Base-by-base conservation (phyloP, 164 flowering plant species). In the Liquidambar formosana region DNA sequence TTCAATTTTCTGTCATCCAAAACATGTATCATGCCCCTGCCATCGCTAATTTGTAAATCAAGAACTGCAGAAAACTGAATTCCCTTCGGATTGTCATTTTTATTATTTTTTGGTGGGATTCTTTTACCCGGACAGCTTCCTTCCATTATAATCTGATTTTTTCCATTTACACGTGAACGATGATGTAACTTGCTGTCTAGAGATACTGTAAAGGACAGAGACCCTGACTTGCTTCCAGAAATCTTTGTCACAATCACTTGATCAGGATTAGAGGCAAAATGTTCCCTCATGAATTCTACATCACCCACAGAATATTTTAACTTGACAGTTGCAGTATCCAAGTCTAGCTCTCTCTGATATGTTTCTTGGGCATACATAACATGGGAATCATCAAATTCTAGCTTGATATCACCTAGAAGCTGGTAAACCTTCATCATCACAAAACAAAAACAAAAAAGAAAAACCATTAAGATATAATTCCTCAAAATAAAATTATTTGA, bases 261-360 rank as follows among this genome's bases (percentile, higher is more conserved):
- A 83, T 95, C 89, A 4, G 97, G 97, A 79, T 82, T 67, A 9
- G 99, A 95, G 23, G 78, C 79, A 75, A 93, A 95, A 77, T 91
- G 84, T 71, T 95, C 97, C 75, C 99, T 84, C 16, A 83, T 84
- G 68, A 77, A 89, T 59, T 84, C 86, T 11, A 87, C 77, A 70
- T 76, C 90, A 67, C 82, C 88, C 12, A 82, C 84, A 54, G 88
- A 73, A 70, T 92, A 93, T 59, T 73, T 83, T 43, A 89, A 79
- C 60, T 71, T 84, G 1, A 79, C 94, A 11, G 86, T 83, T 54
- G 97, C 97, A 48, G 94, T 89, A 67, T 95, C 89, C 77, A 95
- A 81, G 75, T 93, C 94, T 47, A 95, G 86, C 79, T 84, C 97
- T 79, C 99, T 88, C 52, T 64, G 71, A 68, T 95, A 95, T 41